phyloP scores from a whole-genome alignment of 163 green algal species.

The Prototheca wickerhamii region DNA sequence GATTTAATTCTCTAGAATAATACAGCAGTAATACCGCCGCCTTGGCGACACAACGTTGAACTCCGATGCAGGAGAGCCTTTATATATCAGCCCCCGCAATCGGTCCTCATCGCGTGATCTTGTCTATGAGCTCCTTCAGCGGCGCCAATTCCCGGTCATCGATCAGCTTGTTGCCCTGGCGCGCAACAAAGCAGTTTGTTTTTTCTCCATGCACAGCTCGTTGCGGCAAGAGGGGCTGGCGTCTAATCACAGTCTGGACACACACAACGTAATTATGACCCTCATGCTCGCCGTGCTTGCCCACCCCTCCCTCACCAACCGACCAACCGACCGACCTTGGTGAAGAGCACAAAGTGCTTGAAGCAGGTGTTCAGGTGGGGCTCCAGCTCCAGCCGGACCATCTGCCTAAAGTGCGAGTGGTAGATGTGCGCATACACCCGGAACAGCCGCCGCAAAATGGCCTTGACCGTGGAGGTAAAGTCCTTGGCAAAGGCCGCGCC shows the following conservation, averaged over 20 bases:
- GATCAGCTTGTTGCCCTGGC: slow-evolving; percentile 87
- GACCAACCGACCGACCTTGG: slow-evolving; percentile 26
- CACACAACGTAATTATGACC: neutral
- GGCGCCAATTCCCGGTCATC: slow-evolving; percentile 88
- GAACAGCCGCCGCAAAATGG: slow-evolving; percentile 96
- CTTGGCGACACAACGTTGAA: too few species aligned
- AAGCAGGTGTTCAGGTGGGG: slow-evolving; percentile 99
- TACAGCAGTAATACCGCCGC: too few species aligned
- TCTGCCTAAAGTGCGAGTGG: slow-evolving; percentile 88
- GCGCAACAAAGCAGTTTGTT: too few species aligned
- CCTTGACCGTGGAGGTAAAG: slow-evolving; percentile 68
- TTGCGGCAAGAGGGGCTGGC: neutral
- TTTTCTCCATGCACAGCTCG: too few species aligned
- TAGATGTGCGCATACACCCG: slow-evolving; percentile 99
- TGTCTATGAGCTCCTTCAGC: slow-evolving; percentile 90
- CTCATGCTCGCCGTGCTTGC: too few species aligned
- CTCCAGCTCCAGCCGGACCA: slow-evolving; percentile 76
- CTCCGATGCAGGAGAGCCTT: neutral
- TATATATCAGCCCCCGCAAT: neutral
- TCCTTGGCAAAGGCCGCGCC: slow-evolving; percentile 77
- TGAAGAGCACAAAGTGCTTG: slow-evolving; percentile 99
- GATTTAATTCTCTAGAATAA: too few species aligned
- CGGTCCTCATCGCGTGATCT: slow-evolving; percentile 40
- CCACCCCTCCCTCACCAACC: neutral
- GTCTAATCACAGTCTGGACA: neutral